Evolutionary conservation across 768 basidiomycete genomes (phyloP), one percentile per base, ranked within the genome.

Genomic region (Leucosporidium creatinivorum): DNA sequence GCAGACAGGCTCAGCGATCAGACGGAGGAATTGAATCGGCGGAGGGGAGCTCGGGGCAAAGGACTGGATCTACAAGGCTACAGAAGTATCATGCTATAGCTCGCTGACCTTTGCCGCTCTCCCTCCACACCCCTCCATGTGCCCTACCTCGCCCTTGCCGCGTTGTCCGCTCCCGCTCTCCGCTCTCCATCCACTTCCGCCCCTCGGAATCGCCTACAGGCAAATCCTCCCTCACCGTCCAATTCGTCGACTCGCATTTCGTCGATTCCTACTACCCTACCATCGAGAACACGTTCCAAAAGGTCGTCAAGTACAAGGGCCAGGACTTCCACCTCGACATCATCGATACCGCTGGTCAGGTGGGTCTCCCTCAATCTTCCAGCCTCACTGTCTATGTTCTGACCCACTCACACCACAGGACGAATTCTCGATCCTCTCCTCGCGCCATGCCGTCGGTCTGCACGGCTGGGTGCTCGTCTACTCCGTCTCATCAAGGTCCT

Each of bases 401-500:
- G 21, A 36, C 25, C 25, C 31, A 65, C 65, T 47, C 28, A 39
- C 15, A 30, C 15, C 4, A 21, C 77, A 93, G 92, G 94, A 98
- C 76, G 94, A 99, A 79, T 97, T 89, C 80, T 89, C 91, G 25
- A 89, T 93, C 65, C 85, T 99, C 71, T 91, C 91, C 73, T 84
- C 89, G 31, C 91, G 93, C 77, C 90, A 97, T 76, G 93, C 92
- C 50, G 91, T 97, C 74, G 94, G 94, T 61, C 56, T 73, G 18
- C 93, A 99, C 76, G 94, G 94, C 76, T 99, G 89, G 78, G 85
- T 99, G 75, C 86, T 99, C 74, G 93, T 97, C 55, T 99, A 97
- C 81, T 90, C 90, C 4, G 91, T 98, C 79, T 84, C 90, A 6
- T 90, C 89, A 25, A 82, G 87, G 66, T 86, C 86, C 75, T 92